Evolutionary conservation across 768 basidiomycete genomes (phyloP), one percentile per base, ranked within the genome.

Genomic region (Podaxis sp.): DNA sequence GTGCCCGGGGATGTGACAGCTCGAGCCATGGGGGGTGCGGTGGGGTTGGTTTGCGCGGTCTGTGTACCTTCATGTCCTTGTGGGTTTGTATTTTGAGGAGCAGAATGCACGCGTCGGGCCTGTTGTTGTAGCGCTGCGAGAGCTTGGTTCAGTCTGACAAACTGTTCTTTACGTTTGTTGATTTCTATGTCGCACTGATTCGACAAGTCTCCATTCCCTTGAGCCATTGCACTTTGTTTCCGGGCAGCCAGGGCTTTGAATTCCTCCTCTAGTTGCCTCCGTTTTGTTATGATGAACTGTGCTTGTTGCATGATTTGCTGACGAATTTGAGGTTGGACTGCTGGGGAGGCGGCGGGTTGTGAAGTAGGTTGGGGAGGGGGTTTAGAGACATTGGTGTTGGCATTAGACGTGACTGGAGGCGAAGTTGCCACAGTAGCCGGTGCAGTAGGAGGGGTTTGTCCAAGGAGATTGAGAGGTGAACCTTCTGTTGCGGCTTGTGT

Each of bases 311-410:
- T 50, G 8, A 57, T 40, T 25, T 59, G 43, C 7, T 46, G 64
- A 15, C 25, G 53, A 12, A 57, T 47, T 52, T 57, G 56, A 64
- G 72, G 63, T 43, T 72, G 74, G 29, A 66, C 60, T 36, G 68
- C 56, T 1, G 61, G 55, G n/a, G 61, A 37, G 1, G 60, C 15
- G 25, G 64, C 27, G 4, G 53, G 11, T 41, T 55, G 61, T 8
- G 61, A 22, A 33, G 59, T 49, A 22, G 63, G 40, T 59, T 60
- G 57, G 11, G 65, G 63, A 19, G 64, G 25, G 52, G 72, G 19
- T 58, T 64, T 59, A 46, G 71, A 50, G 61, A 27, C 56, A 19
- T 63, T 65, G 33, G 68, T 8, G 64, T 62, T 54, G 12, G 59
- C 22, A 11, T 7, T 27, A 38, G 61, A 27, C 4, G 51, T 6